Evolutionary conservation across 192 early-diverging fungal species (phyloP).

Genomic region (Chytriomyces sp.): DNA sequence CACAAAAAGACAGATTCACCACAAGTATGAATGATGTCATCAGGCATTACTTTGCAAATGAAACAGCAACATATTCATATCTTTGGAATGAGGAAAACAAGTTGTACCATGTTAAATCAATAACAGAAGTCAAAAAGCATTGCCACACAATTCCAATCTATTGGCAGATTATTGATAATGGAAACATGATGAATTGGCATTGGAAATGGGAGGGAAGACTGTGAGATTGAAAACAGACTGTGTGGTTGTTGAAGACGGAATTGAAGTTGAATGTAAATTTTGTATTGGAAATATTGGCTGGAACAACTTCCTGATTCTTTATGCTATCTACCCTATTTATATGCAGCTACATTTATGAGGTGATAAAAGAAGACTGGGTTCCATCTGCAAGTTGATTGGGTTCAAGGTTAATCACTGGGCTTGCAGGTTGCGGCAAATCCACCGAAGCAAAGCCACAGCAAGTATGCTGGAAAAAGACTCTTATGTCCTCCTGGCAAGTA

Average conservation of each 20-base stretch:
- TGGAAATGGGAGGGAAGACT: background rate
- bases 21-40: background rate
- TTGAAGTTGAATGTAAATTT: background rate
- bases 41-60: background rate
- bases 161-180: background rate
- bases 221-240: background rate
- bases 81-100: background rate
- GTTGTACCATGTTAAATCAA: background rate
- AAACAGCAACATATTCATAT: background rate
- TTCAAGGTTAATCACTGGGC: no score
- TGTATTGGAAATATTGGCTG: background rate
- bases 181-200: background rate
- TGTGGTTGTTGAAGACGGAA: background rate
- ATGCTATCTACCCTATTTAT: background rate
- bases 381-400: background rate
- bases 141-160: background rate
- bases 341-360: background rate
- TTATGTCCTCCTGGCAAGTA: background rate
- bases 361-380: background rate
- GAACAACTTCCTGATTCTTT: background rate
- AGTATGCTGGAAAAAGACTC: no score
- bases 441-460: no score
- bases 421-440: no score
- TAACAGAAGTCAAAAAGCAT: background rate
- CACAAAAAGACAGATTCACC: background rate